Percentiles rank a stretch among this genome's conserved stretches.
Conservation (phyloP, 2,329 filamentous ascomycete genomes). For the Alternaria gansuensis region DNA sequence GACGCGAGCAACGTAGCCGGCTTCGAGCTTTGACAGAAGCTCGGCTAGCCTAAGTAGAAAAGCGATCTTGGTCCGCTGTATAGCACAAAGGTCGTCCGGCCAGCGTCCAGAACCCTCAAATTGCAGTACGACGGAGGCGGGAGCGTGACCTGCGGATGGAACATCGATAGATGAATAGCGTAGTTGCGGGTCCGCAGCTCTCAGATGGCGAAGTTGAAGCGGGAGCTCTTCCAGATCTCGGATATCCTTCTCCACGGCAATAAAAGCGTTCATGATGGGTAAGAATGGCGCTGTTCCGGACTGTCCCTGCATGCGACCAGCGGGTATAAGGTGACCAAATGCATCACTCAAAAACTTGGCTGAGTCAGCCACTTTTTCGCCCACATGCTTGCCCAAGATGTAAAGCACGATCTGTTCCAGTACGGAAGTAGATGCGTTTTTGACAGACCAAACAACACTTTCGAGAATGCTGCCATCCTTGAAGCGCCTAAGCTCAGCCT, state of each 20-base stretch:
- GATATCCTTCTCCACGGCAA: slow-evolving; percentile 77
- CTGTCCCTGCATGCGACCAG: slow-evolving; percentile 45
- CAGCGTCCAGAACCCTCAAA: slow-evolving; percentile 94
- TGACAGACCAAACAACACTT: slow-evolving; percentile 81
- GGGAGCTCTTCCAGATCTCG: slow-evolving; percentile 83
- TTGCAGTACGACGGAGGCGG: slow-evolving; percentile 82
- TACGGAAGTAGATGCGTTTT: slow-evolving; percentile 69
- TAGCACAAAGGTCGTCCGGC: slow-evolving; percentile 90
- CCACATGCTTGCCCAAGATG: slow-evolving; percentile 74
- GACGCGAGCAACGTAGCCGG: slow-evolving; percentile 71
- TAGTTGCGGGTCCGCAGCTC: slow-evolving; percentile 74
- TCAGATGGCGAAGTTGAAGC: slow-evolving; percentile 83
- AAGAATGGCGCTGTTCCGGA: slow-evolving; percentile 68
- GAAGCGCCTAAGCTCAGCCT: slow-evolving; percentile 90
- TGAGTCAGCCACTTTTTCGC: slow-evolving; percentile 62
- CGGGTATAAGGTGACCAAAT: slow-evolving; percentile 57
- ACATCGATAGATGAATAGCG: slow-evolving; percentile 73
- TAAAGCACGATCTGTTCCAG: slow-evolving; percentile 82
- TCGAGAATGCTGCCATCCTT: slow-evolving; percentile 94
- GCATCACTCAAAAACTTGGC: slow-evolving; percentile 58
- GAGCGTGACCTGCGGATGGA: slow-evolving; percentile 60
- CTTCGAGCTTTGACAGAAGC: slow-evolving; percentile 70
- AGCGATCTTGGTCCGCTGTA: slow-evolving; percentile 92
- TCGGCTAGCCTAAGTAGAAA: slow-evolving; percentile 79
- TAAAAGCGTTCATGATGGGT: slow-evolving; percentile 73